Conservation (phyloP, 2,329 filamentous ascomycete genomes). For the Passalora sequoiae region DNA sequence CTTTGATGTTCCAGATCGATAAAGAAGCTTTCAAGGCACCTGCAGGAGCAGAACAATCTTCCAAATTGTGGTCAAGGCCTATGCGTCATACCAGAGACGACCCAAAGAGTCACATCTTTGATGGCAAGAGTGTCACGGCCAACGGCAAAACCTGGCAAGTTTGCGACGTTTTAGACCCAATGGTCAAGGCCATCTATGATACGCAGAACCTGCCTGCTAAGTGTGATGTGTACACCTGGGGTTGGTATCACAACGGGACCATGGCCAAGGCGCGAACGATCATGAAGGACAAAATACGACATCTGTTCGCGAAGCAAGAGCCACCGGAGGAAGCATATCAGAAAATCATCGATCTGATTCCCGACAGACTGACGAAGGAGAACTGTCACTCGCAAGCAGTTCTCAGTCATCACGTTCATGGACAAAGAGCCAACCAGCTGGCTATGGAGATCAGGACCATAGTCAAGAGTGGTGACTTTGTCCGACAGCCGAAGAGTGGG, state of each 20-base stretch:
- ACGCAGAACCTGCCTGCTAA: slow-evolving; percentile 48
- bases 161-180: slow-evolving; percentile 81
- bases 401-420: slow-evolving; percentile 1
- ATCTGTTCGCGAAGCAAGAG: slow-evolving; percentile 34
- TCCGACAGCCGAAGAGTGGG: background rate
- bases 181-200: slow-evolving; percentile 62
- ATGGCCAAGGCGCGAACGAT: slow-evolving; percentile 79
- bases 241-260: slow-evolving; percentile 79
- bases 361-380: slow-evolving; percentile 17
- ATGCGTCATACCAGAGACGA: slow-evolving; percentile 21
- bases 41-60: slow-evolving; percentile 1
- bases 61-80: slow-evolving; percentile 16
- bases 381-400: slow-evolving; percentile 9
- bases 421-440: slow-evolving; percentile 1
- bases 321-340: slow-evolving; percentile 29
- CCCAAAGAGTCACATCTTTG: slow-evolving; percentile 68
- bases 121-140: slow-evolving; percentile 65
- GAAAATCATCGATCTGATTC: slow-evolving; percentile 16
- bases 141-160: slow-evolving; percentile 93
- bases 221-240: slow-evolving; percentile 54
- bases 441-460: slow-evolving; percentile 8
- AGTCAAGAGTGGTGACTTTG: slow-evolving; percentile 5
- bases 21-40: slow-evolving; percentile 23
- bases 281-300: slow-evolving; percentile 76
- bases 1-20: slow-evolving; percentile 72